Base-by-base conservation (phyloP, 352 stramenopile species). In the Pythium sp. region DNA sequence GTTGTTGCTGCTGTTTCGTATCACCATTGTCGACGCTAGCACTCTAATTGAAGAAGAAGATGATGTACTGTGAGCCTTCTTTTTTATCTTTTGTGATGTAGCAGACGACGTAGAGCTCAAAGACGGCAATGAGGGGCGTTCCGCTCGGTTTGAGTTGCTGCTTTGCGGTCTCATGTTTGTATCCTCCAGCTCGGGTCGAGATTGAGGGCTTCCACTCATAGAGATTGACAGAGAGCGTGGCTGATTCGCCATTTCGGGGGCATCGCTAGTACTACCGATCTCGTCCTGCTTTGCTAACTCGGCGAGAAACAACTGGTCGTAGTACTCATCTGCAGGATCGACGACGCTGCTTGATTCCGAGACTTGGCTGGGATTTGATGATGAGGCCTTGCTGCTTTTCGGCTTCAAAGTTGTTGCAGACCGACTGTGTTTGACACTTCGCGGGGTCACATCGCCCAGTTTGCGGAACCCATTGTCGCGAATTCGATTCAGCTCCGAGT, bases 281-380 rank as follows among this genome's bases (percentile, higher is more conserved):
- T 60, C 43, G 8, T 67, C 38, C 15, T 93, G 84, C 32, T 82
- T 91, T 2, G 75, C 80, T 0, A 94, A 69, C 14, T 94, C 86
- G 0, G 78, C 79, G 0, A 93, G 70, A 59, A 94, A 94, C 51
- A 90, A 59, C 64, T 78, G 70, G 54, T 90, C 82, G 54, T 80
- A 82, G 4, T 55, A 54, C 22, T 84, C 69, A 30, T 18, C 74
- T 8, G 70, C 67, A 9, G 51, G 28, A 32, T 58, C 43, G 4
- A n/a, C 43, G 2, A n/a, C 22, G 26, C 6, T 28, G 22, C 11
- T n/a, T 56, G 24, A n/a, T 5, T 61, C 46, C 6, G 54, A 5
- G 22, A 49, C 4, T 9, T 58, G 34, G 6, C 26, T 15, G 20
- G 6, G 36, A 6, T 20, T 64, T 54, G 28, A 38, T 6, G 60